Percentiles rank a stretch among this genome's conserved stretches.
Conservation (phyloP, 805 yeast species). For the Saturnispora dispora region DNA sequence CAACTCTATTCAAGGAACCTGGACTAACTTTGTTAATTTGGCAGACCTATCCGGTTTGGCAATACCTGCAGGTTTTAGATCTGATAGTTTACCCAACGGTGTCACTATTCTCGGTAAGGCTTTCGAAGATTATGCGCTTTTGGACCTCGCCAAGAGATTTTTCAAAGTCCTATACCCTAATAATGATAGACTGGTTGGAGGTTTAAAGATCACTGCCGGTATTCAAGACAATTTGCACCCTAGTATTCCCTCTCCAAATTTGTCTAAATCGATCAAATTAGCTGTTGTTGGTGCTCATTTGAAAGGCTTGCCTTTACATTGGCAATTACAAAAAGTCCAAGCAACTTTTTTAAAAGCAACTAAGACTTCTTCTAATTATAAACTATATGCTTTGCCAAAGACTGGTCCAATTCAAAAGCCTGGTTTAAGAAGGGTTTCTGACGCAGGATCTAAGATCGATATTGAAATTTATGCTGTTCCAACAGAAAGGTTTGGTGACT, state of each 20-base stretch:
- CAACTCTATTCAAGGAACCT: conserved; percentile 93
- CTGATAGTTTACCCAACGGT: conserved; percentile 87
- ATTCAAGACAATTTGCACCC: conserved; percentile 37
- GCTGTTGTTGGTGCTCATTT: conserved; percentile 98
- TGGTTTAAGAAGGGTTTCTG: conserved; percentile 64
- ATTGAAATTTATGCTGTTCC: conserved; percentile 85
- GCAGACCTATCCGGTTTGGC: conserved; percentile 91
- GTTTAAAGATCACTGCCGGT: conserved; percentile 20
- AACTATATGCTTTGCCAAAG: conserved; percentile 74
- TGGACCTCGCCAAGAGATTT: conserved; percentile 72
- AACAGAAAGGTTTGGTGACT: conserved; percentile 64
- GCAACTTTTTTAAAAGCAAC: conserved; percentile 64
- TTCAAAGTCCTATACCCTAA: conserved; percentile 39
- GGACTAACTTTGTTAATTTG: conserved; percentile 92
- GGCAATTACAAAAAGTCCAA: conserved; percentile 83
- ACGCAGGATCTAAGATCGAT: conserved; percentile 51
- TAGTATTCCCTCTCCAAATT: conserved; percentile 36
- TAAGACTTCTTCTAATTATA: conserved; percentile 61
- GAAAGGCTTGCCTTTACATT: conserved; percentile 78
- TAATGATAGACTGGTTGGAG: conserved; percentile 50
- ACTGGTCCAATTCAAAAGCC: conserved; percentile 82
- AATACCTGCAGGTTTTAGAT: conserved; percentile 80
- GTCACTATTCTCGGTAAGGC: conserved; percentile 74
- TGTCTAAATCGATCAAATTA: conserved; percentile 43
- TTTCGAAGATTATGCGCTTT: conserved; percentile 80